phyloP scores from a whole-genome alignment of 495 filamentous ascomycete genomes.

The Xylaria nigripes region DNA sequence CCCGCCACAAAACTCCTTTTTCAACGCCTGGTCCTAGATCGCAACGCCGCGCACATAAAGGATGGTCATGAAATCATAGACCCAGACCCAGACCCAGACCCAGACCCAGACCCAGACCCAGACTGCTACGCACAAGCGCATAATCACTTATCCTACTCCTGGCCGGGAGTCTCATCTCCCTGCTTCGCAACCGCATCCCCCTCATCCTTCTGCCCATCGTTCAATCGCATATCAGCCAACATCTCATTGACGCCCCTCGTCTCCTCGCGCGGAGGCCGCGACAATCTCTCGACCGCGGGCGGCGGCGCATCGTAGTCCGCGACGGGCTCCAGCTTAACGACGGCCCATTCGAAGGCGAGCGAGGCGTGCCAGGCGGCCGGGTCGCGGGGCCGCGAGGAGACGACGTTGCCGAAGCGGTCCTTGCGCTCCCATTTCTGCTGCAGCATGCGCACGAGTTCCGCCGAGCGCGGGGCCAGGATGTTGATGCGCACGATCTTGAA shows the following conservation, averaged over 20 bases:
- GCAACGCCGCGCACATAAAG: not conserved
- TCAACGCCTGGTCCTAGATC: not conserved
- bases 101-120: too few relatives aligned
- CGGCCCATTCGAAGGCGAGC: conserved; percentile 18
- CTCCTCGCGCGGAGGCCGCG: not conserved
- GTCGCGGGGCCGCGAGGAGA: conserved; percentile 2
- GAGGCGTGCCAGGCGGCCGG: conserved; percentile 6
- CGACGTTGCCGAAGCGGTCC: conserved; percentile 8
- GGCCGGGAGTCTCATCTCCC: not conserved
- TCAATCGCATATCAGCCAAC: conserved; percentile 4
- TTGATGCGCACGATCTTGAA: conserved; percentile 15
- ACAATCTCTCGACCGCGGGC: conserved; percentile 9
- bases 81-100: too few relatives aligned
- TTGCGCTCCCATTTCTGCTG: conserved; percentile 20
- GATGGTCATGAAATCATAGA: too few relatives aligned
- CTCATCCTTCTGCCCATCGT: not conserved
- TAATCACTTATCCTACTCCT: not conserved
- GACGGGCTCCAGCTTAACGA: conserved; percentile 18
- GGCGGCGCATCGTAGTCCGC: conserved; percentile 7
- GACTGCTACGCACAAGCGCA: too few relatives aligned
- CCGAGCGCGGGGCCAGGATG: conserved; percentile 16
- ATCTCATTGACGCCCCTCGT: conserved; percentile 3
- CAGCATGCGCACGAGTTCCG: conserved; percentile 21
- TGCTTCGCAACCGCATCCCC: not conserved
- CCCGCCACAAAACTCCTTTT: too few relatives aligned